Conservation (phyloP, 164 flowering plant species). For the Echeveria elegans region DNA sequence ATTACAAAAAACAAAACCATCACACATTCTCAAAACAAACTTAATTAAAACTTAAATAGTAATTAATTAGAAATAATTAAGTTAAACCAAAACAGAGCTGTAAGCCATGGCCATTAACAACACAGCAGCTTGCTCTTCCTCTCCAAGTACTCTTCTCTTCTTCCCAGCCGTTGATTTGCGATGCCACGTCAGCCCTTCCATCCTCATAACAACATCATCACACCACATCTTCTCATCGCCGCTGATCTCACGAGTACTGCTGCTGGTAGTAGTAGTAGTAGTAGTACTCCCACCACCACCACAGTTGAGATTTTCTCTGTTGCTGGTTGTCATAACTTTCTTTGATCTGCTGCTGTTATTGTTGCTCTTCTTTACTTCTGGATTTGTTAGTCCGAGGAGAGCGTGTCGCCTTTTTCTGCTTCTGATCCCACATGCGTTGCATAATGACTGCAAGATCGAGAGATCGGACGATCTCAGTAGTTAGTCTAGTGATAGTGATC, state of each 20-base stretch:
- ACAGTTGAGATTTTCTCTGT: constrained; percentile 4
- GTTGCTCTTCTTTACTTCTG: constrained; percentile 31
- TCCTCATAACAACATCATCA: constrained; percentile 22
- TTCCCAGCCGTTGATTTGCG: constrained; percentile 34
- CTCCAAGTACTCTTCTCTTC: constrained; percentile 39
- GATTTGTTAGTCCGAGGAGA: constrained; percentile 34
- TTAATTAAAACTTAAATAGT: too few species aligned
- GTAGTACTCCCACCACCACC: constrained; percentile 6
- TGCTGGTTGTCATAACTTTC: too few species aligned
- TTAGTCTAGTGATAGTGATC: too few species aligned
- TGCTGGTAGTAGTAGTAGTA: too few species aligned
- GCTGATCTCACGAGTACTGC: not conserved
- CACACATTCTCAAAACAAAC: not conserved
- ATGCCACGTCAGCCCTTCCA: constrained; percentile 27
- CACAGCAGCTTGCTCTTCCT: constrained; percentile 72
- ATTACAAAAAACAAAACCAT: not conserved
- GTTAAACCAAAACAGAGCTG: constrained; percentile 43
- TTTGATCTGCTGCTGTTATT: constrained; percentile 8
- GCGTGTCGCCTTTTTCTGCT: constrained; percentile 73
- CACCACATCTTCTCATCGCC: constrained; percentile 29
- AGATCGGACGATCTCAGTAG: too few species aligned
- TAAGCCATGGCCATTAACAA: constrained; percentile 65
- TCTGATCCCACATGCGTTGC: constrained; percentile 92
- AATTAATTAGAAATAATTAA: not conserved
- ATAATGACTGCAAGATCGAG: constrained; percentile 44